Base-by-base conservation (phyloP, 2,329 filamentous ascomycete genomes). In the Ramularia endophylla region DNA sequence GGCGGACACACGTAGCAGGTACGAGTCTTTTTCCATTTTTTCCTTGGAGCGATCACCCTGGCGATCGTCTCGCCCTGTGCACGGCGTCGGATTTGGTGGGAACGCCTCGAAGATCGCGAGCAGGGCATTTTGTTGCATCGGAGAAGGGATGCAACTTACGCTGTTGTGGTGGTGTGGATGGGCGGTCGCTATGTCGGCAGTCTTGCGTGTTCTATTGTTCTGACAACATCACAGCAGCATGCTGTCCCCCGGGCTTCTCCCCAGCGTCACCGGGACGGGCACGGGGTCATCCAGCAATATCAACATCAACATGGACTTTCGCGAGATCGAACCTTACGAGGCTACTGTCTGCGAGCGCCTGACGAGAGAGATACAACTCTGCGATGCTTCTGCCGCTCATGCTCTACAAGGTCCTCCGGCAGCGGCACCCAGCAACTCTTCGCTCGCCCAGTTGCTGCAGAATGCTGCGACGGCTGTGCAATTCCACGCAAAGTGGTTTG, bases 401-500 rank as follows among this genome's bases (percentile, higher is more conserved):
- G 29, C 39, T n/a, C 15, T 39, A 8, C 35, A 32, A 20, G 41
- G 37, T 12, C 38, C 35, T 9, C n/a, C 27, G 16, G 31, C n/a
- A n/a, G n/a, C n/a, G n/a, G n/a, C n/a, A n/a, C n/a, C n/a, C n/a
- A n/a, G n/a, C n/a, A n/a, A n/a, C n/a, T 30, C 41, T 5, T 29
- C 49, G 4, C 41, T 58, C 8, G 41, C 52, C 9, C 13, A 30
- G 13, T 45, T 54, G 4, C 51, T 60, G 9, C 50, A 47, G n/a
- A 39, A 52, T 17, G 49, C 52, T 11, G 42, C 54, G 5, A 47
- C 48, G 6, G 47, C 48, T 27, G 52, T 61, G 22, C 51, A 51
- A 15, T 56, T 52, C 36, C 49, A 61, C 38, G 57, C 58, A 17
- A 60, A 60, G 40, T 61, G 58, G 58, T 60, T 62, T 35, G 51